A percentile compares a stretch with the other conserved stretches of the same genome.
Conservation (phyloP, 768 basidiomycete species). For the Artomyces pyxidatus region DNA sequence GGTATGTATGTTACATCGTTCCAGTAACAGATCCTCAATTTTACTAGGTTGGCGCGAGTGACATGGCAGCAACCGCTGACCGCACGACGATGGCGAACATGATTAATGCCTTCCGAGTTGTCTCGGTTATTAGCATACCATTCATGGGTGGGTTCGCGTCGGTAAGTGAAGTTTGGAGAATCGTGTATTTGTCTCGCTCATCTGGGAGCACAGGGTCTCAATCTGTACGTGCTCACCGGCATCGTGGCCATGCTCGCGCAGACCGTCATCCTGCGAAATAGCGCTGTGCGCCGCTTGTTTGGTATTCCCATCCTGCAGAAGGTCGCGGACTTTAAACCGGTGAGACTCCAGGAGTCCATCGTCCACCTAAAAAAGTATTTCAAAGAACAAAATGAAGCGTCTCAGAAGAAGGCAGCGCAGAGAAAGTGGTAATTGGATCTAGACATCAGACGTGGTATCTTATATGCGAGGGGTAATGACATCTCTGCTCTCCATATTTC, state of each 20-base stretch:
- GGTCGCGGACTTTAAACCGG: slow-evolving; percentile 2
- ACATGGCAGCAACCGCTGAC: slow-evolving; percentile 22
- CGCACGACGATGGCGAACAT: slow-evolving; percentile 12
- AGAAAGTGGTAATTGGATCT: slow-evolving; percentile 7
- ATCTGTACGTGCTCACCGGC: slow-evolving; percentile 50
- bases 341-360: slow-evolving; percentile 12
- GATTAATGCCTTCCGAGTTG: slow-evolving; percentile 23
- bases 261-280: slow-evolving; percentile 34
- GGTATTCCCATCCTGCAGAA: slow-evolving; percentile 24
- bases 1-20: slow-evolving; percentile 32
- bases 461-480: no score
- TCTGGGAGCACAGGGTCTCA: slow-evolving; percentile 41
- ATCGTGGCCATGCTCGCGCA: slow-evolving; percentile 40
- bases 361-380: slow-evolving; percentile 13
- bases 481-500: no score
- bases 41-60: slow-evolving; percentile 47
- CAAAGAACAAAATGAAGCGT: slow-evolving; percentile 7
- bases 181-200: background rate
- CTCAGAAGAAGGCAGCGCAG: slow-evolving; percentile 5
- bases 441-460: no score
- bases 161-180: no score
- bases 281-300: slow-evolving; percentile 32
- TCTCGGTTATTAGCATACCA: slow-evolving; percentile 38
- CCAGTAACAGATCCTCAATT: background rate
- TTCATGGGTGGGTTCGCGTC: slow-evolving; percentile 54